Conservation (phyloP, 805 yeast species). For the Zygoascus ofunaensis region DNA sequence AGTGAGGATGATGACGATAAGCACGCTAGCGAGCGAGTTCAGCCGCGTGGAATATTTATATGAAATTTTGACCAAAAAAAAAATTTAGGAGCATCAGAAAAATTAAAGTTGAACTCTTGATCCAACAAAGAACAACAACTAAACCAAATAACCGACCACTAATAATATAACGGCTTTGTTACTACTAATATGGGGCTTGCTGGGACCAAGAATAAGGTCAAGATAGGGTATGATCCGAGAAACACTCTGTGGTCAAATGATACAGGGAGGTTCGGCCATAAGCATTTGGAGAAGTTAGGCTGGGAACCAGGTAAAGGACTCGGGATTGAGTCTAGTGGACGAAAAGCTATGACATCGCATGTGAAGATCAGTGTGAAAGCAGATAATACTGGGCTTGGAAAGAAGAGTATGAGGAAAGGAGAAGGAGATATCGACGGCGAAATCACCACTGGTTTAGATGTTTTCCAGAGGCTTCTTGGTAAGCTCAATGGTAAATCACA, state of each 20-base stretch:
- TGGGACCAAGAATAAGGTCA: conserved; percentile 67
- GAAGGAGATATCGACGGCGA: conserved; percentile 54
- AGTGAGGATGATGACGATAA: too few species aligned
- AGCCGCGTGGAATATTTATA: neutral
- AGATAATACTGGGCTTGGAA: conserved; percentile 84
- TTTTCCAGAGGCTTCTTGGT: conserved; percentile 83
- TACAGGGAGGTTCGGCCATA: conserved; percentile 67
- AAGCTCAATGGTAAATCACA: conserved; percentile 81
- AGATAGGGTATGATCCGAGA: conserved; percentile 88
- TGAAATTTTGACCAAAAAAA: neutral
- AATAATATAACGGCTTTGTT: neutral
- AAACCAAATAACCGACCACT: neutral
- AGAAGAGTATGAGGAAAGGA: conserved; percentile 36
- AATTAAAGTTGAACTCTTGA: too few species aligned
- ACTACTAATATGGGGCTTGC: conserved; percentile 29
- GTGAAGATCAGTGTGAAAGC: conserved; percentile 75
- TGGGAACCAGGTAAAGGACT: conserved; percentile 91
- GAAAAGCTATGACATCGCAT: conserved; percentile 61
- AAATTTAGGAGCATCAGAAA: too few species aligned
- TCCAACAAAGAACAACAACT: neutral
- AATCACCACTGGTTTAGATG: conserved; percentile 86
- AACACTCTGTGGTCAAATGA: conserved; percentile 90
- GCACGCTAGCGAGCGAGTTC: too few species aligned
- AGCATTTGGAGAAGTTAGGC: conserved; percentile 71
- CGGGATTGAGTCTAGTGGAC: conserved; percentile 42